Base-by-base conservation (phyloP, 2,329 filamentous ascomycete species). In the Penicillium sp. region DNA sequence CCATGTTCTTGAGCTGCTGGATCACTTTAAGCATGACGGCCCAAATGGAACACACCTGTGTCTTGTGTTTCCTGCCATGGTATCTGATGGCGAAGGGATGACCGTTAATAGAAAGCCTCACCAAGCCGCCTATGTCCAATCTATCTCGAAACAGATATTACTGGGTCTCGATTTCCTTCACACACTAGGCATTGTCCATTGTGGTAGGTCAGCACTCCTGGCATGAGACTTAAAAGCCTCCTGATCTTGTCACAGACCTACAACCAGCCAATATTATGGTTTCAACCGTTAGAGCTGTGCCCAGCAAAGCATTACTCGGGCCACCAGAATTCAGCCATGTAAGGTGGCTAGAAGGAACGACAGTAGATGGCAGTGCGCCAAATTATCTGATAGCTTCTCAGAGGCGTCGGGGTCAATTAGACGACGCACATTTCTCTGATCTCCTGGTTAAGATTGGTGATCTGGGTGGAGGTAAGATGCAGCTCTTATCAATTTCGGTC, bases 51-150 rank as follows among this genome's bases (percentile, higher is more conserved):
- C 29, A 19, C 53, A 70, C 38, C 48, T 70, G 38, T 72, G 70
- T 62, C 64, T 73, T 26, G 65, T 72, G 49, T 62, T 73, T 38
- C 70, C 67, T 8, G 63, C 67, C 6, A 72, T 70, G 68, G 47
- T 70, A 41, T 69, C 64, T 9, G 67, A 71, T 57, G 63, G 70
- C 35, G 26, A 68, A 50, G 57, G 21, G 55, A 67, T 69, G 62
- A 70, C 61, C 41, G 17, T 65, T 49, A 50, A 21, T 11, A 49
- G 53, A 58, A 64, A 54, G 7, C 61, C 67, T 23, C 66, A 52
- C 54, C 30, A 63, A 13, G 17, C 61, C 50, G 45, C 23, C 35
- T 68, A 62, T 61, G 30, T 56, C 19, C n/a, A 26, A 17, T 17
- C 5, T 5, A 54, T 68, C 52, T 64, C 64, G 30, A 64, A 63